Evolutionary conservation across 768 basidiomycete genomes (phyloP).

Genomic region (Rhodotorula diobovata): DNA sequence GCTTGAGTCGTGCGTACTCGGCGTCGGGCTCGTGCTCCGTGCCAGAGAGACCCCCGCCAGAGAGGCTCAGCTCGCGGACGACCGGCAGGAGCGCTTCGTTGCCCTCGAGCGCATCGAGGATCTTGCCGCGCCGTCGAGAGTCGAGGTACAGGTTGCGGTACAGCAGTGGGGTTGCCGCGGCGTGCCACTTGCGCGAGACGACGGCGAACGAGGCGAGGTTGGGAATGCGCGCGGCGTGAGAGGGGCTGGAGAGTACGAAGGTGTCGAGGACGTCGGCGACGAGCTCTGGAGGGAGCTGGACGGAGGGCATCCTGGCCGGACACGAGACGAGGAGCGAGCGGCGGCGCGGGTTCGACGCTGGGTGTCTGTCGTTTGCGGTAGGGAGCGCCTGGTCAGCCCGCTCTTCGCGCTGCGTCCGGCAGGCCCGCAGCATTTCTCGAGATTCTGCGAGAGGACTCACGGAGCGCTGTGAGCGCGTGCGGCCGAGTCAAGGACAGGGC

Average conservation of each 20-base stretch:
- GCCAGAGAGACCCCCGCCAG: conserved; percentile 5
- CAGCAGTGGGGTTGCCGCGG: conserved; percentile 3
- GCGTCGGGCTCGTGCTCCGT: conserved; percentile 8
- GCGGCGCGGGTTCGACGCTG: too few relatives aligned
- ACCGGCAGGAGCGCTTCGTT: background rate
- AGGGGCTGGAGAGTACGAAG: background rate
- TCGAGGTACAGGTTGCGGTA: conserved; percentile 28
- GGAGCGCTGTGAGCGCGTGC: too few relatives aligned
- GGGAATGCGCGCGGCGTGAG: conserved; percentile 9
- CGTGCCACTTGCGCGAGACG: background rate
- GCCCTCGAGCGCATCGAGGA: conserved; percentile 1
- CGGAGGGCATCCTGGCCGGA: background rate
- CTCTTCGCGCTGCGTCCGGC: too few relatives aligned
- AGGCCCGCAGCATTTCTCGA: too few relatives aligned
- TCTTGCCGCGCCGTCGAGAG: background rate
- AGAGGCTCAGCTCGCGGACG: conserved; percentile 16
- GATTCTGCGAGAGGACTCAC: too few relatives aligned
- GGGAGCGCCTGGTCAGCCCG: background rate
- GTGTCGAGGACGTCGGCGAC: conserved; percentile 24
- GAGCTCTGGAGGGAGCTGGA: conserved; percentile 17
- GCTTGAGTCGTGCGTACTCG: too few relatives aligned
- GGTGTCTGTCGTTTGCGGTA: background rate
- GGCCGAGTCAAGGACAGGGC: too few relatives aligned
- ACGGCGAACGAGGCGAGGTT: conserved; percentile 23
- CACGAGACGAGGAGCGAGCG: background rate